These are phyloP conservation scores for Bisporella sp. DNA, from an alignment of 2,329 filamentous ascomycete species.

Conservation along the genomic window DNA sequence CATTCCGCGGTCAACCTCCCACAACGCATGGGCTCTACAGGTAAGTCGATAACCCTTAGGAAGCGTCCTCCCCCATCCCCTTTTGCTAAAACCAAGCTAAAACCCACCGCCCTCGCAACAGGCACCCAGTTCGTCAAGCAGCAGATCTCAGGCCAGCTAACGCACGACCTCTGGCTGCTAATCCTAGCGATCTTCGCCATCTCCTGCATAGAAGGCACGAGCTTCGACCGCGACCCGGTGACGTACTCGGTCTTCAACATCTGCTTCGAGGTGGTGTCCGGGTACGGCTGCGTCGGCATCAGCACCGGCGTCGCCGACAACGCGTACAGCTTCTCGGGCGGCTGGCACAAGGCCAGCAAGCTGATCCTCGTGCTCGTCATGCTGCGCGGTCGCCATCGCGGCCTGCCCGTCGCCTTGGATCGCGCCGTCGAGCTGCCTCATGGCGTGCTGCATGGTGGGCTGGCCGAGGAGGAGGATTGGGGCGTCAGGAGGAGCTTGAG, in stretches of 20 bases:
- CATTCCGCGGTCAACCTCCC: slow-evolving; percentile 4
- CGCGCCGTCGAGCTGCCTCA: slow-evolving; percentile 41
- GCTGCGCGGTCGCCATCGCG: slow-evolving; percentile 48
- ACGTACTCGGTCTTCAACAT: slow-evolving; percentile 54
- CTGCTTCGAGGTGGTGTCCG: slow-evolving; percentile 49
- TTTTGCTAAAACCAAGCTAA: neutral
- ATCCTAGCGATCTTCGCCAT: slow-evolving; percentile 54
- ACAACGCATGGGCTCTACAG: neutral
- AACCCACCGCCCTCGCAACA: neutral
- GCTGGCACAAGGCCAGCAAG: slow-evolving; percentile 48
- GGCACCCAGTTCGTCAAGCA: slow-evolving; percentile 17
- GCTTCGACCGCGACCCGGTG: slow-evolving; percentile 43
- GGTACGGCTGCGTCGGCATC: slow-evolving; percentile 56
- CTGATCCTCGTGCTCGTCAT: slow-evolving; percentile 51
- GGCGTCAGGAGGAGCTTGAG: slow-evolving; percentile 4
- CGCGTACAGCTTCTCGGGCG: slow-evolving; percentile 48
- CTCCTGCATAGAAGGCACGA: slow-evolving; percentile 49
- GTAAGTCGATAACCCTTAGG: too few relatives aligned
- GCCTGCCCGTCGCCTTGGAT: slow-evolving; percentile 48
- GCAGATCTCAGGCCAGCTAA: slow-evolving; percentile 57
- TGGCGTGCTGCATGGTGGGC: slow-evolving; percentile 5
- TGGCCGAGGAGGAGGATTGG: slow-evolving; percentile 6
- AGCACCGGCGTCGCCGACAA: slow-evolving; percentile 47
- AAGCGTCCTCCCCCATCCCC: neutral
- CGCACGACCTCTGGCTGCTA: slow-evolving; percentile 62